A percentile compares a stretch with the other conserved stretches of the same genome.
phyloP scores from a whole-genome alignment of 2,329 filamentous ascomycete species.

The Penicillium sp. region DNA sequence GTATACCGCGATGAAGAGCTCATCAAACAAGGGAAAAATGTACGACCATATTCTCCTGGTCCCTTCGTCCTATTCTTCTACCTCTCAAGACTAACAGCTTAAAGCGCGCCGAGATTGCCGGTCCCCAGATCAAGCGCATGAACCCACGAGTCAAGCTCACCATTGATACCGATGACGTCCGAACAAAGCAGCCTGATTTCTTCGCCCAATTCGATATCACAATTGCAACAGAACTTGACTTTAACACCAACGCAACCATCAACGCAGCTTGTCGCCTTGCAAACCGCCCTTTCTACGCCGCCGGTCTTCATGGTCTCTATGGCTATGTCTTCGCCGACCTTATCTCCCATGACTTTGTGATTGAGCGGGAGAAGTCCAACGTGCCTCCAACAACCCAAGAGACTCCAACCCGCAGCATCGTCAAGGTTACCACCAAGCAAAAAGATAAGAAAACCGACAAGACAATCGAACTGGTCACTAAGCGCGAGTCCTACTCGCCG shows the following conservation, averaged over 20 bases:
- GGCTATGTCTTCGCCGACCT: constrained; percentile 95
- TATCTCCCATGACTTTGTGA: constrained; percentile 83
- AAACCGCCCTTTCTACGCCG: constrained; percentile 82
- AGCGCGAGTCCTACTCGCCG: constrained; percentile 86
- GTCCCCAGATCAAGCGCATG: constrained; percentile 74
- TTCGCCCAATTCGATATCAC: constrained; percentile 79
- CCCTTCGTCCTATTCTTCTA: not conserved
- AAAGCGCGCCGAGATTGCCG: constrained; percentile 75
- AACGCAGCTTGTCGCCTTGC: constrained; percentile 83
- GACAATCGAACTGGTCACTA: constrained; percentile 80
- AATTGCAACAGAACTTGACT: constrained; percentile 84
- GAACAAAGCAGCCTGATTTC: constrained; percentile 68
- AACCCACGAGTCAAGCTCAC: constrained; percentile 84
- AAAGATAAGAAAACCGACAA: constrained; percentile 70
- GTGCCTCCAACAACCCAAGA: constrained; percentile 64
- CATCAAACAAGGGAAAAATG: constrained; percentile 66
- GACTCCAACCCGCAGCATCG: constrained; percentile 73
- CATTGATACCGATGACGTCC: constrained; percentile 67
- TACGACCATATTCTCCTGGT: constrained; percentile 27
- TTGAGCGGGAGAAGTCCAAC: constrained; percentile 83
- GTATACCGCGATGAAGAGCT: constrained; percentile 43
- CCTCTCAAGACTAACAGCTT: constrained; percentile 2
- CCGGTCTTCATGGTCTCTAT: constrained; percentile 83
- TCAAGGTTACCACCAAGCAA: constrained; percentile 68
- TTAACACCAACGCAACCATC: constrained; percentile 71